Base-by-base conservation (phyloP, 148 eudicot genomes). In the Chenopodium berlandieri region DNA sequence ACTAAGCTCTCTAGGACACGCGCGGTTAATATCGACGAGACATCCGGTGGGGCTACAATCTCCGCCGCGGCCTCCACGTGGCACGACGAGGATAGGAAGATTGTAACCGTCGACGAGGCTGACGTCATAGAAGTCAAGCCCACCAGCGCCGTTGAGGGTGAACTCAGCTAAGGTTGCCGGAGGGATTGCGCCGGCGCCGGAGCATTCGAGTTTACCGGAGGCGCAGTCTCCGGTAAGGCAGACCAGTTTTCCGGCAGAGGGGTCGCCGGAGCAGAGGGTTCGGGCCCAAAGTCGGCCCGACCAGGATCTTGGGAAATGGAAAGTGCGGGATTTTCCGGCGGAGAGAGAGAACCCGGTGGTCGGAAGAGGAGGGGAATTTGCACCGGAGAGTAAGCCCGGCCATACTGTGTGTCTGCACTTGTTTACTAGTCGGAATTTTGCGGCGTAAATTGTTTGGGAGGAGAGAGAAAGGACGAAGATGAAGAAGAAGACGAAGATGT, bases 281-380 rank as follows among this genome's bases (percentile, higher is more conserved):
- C 99, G 91, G 48, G 87, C 99, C 99, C 99, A 96, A 11, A 96
- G n/a, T 81, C 99, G 89, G 47, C 99, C 99, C 80, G 99, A 96
- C 99, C 99, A 96, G 8, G 91, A 71, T 1, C 13, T 78, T 20
- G 99, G 99, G 2, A 86, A 90, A 4, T 75, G 74, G 0, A 94
- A 75, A 34, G 94, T 89, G 32, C 83, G 83, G 17, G 98, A 88
- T 80, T 91, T 85, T 67, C 90, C 92, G 31, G 87, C 58, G 37
- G 66, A 58, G 68, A 96, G 93, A 31, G 89, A 76, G 84, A 96
- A 96, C 16, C 99, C 99, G 68, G 99, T 94, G 9, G 99, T 92
- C 23, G 82, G 87, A 25, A 96, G 88, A 17, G 83, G 84, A 0
- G 95, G 82, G 47, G 95, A 71, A 73, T 89, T 82, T 72, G 99